These are phyloP conservation scores for Ramalina intermedia DNA, from an alignment of 495 filamentous ascomycete species.

Conservation along the genomic window DNA sequence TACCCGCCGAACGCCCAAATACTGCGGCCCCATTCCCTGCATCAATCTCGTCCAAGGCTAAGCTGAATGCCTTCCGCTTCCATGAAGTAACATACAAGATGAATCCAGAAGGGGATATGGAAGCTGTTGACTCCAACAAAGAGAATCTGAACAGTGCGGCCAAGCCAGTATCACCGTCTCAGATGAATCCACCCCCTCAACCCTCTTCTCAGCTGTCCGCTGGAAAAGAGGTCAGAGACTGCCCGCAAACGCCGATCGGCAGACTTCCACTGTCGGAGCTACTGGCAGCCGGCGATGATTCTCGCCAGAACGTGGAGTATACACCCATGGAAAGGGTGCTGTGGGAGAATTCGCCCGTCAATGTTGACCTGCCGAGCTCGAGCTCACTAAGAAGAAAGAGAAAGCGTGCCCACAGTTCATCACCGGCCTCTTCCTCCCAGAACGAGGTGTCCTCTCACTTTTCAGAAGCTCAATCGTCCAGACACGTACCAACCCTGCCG, in stretches of 20 bases:
- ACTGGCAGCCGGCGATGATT: slow-evolving; percentile 55
- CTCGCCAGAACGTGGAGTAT: slow-evolving; percentile 25
- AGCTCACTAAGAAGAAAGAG: slow-evolving; percentile 34
- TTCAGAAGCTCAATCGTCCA: slow-evolving; percentile 26
- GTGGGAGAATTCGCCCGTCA: slow-evolving; percentile 48
- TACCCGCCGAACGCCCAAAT: not conserved
- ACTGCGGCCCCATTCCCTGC: slow-evolving; percentile 9
- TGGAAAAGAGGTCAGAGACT: slow-evolving; percentile 28
- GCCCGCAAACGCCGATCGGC: slow-evolving; percentile 59
- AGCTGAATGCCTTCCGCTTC: slow-evolving; percentile 46
- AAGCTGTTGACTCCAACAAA: slow-evolving; percentile 18
- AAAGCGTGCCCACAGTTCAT: slow-evolving; percentile 72
- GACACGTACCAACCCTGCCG: slow-evolving; percentile 38
- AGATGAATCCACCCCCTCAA: slow-evolving; percentile 18
- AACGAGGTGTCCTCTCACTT: slow-evolving; percentile 29
- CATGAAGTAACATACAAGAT: slow-evolving; percentile 15
- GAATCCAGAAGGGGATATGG: slow-evolving; percentile 4
- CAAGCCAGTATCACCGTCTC: slow-evolving; percentile 25
- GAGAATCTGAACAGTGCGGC: slow-evolving; percentile 17
- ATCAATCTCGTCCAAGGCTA: slow-evolving; percentile 40
- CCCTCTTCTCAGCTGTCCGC: slow-evolving; percentile 18
- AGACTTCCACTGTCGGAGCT: slow-evolving; percentile 67
- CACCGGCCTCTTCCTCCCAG: slow-evolving; percentile 59
- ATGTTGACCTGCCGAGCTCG: slow-evolving; percentile 27
- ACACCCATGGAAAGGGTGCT: slow-evolving; percentile 60